Base-by-base conservation (phyloP, 148 eudicot genomes). In the Agrostemma githago region DNA sequence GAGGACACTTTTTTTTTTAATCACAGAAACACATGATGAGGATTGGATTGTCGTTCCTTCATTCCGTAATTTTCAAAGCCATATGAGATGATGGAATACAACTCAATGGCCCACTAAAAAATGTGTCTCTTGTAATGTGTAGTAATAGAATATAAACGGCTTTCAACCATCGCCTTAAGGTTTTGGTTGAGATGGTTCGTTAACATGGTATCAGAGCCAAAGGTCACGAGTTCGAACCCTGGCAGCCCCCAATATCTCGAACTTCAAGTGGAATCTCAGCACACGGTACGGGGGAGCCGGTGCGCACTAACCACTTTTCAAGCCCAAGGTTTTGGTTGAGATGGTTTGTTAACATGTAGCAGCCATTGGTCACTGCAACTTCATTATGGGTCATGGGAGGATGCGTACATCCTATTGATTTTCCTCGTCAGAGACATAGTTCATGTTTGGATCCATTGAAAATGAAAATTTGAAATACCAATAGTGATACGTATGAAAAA, bases 401-500 rank as follows among this genome's bases (percentile, higher is more conserved):
- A 51, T 8, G 16, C 16, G 15, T 9, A 51, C 56, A 51, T 51
- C 56, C 14, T 51, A 11, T 51, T 14, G 4, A 51, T 10, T 51
- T 51, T 51, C 16, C 56, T 51, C 15, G 4, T 51, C 56, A 11
- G 11, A 51, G 56, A 4, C 4, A 17, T 41, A 43, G 44, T 67
- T n/a, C 37, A 4, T 16, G 11, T 67, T 43, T 44, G 54, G 21
- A 17, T 34, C 39, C 66, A 8, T 34, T 21, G 37, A 9, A 62
- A 40, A 14, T 39, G 20, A 4, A 40, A 65, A 40, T 2, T 3
- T 38, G 60, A 34, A 37, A 70, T 37, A 20, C 43, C 7, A 67
- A n/a, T 26, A 59, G 41, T 53, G 71, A 71, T 65, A 38, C 42
- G 4, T 68, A n/a, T 34, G 59, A 72, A 43, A 41, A 65, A 20